Percentiles rank a stretch among this genome's conserved stretches.
These are phyloP conservation scores for Volvariella volvacea DNA, from an alignment of 1,284 basidiomycete species.

Conservation along the genomic window DNA sequence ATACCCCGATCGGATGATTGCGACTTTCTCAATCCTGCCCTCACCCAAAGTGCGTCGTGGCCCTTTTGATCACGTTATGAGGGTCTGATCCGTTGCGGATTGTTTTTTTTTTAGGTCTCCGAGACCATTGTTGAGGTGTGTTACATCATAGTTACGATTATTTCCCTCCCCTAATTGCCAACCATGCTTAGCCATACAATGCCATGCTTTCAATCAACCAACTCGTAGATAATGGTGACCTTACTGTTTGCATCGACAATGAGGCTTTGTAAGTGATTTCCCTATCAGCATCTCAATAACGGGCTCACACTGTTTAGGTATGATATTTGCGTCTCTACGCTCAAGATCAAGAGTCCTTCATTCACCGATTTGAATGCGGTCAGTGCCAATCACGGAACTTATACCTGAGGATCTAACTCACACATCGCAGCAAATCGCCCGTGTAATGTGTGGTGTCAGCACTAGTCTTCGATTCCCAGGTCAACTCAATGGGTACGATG, in stretches of 20 bases:
- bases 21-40: conserved; percentile 89
- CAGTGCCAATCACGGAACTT: conserved; percentile 21
- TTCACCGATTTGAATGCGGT: conserved; percentile 80
- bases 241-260: conserved; percentile 91
- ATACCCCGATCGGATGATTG: conserved; percentile 89
- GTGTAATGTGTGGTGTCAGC: conserved; percentile 87
- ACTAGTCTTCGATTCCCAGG: conserved; percentile 92
- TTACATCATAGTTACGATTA: background rate
- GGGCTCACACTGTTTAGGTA: conserved; percentile 41
- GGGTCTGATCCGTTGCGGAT: conserved; percentile 1
- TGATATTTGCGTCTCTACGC: conserved; percentile 72
- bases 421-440: conserved; percentile 65
- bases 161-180: conserved; percentile 6
- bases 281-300: background rate
- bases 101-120: conserved; percentile 53
- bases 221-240: conserved; percentile 86
- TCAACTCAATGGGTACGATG: conserved; percentile 80
- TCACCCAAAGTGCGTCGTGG: conserved; percentile 64
- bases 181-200: conserved; percentile 79
- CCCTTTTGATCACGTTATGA: conserved; percentile 10
- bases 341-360: conserved; percentile 66
- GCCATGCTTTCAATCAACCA: conserved; percentile 87
- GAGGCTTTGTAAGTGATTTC: conserved; percentile 78
- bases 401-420: conserved; percentile 6
- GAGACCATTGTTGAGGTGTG: conserved; percentile 89